Evolutionary conservation across 352 stramenopile species (phyloP).

Genomic region (Phytophthora tentaculata): DNA sequence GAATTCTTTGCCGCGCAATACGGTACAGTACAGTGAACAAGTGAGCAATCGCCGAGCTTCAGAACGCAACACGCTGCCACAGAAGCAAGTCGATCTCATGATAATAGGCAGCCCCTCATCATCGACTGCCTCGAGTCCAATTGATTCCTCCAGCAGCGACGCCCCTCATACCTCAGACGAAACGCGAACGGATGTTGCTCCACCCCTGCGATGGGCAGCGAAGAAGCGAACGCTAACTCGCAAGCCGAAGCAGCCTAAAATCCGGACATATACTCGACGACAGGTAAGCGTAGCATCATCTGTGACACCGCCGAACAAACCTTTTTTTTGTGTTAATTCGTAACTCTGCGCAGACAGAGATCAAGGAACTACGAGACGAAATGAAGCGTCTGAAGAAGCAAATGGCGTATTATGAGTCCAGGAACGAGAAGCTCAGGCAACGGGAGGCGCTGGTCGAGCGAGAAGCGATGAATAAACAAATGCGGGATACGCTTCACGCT

Average conservation of each 20-base stretch:
- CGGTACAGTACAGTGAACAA: too few relatives aligned
- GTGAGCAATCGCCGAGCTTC: not conserved
- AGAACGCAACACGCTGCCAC: constrained; percentile 1
- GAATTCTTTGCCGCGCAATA: not conserved
- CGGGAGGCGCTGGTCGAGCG: constrained; percentile 6
- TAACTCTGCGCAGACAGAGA: constrained; percentile 14
- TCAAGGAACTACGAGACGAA: constrained; percentile 18
- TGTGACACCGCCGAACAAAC: not conserved
- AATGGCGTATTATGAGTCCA: constrained; percentile 3
- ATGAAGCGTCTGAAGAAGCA: constrained; percentile 22
- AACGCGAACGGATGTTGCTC: not conserved
- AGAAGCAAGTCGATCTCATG: constrained; percentile 8
- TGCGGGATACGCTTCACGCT: constrained; percentile 18
- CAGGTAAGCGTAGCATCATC: constrained; percentile 1
- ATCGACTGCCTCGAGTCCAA: not conserved
- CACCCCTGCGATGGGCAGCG: not conserved
- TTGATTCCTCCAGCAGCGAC: not conserved
- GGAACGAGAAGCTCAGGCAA: not conserved
- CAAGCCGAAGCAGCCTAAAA: constrained; percentile 21
- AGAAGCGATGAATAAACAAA: constrained; percentile 14
- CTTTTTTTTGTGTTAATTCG: not conserved
- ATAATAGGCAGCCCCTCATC: not conserved
- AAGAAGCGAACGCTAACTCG: not conserved
- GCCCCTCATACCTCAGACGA: not conserved
- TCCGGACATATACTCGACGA: constrained; percentile 20